Evolutionary conservation across 83 land plant genomes (phyloP).

Genomic region (Diphasiastrum complanatum): DNA sequence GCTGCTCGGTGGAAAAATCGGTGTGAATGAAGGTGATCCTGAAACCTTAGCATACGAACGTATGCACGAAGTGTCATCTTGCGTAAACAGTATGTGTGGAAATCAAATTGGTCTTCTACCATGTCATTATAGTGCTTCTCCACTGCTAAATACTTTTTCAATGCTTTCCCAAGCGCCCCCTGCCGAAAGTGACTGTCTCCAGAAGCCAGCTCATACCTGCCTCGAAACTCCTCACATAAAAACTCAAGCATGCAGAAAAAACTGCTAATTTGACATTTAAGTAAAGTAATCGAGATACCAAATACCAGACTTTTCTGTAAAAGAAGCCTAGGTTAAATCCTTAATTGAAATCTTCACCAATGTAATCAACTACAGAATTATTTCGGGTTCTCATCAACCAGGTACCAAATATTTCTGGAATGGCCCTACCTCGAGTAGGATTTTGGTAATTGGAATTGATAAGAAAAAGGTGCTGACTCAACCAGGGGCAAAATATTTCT

Average conservation of each 20-base stretch:
- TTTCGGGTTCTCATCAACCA: too few species aligned
- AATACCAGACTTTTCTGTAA: too few species aligned
- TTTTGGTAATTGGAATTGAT: too few species aligned
- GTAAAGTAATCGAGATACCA: too few species aligned
- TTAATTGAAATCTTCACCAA: too few species aligned
- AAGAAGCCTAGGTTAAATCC: too few species aligned
- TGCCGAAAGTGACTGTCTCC: slow-evolving; percentile 93
- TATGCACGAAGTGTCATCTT: slow-evolving; percentile 98
- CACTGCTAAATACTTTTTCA: slow-evolving; percentile 92
- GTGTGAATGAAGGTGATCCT: slow-evolving; percentile 86
- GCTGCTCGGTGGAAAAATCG: slow-evolving; percentile 89
- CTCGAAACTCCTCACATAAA: not conserved
- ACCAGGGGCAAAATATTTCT: too few species aligned
- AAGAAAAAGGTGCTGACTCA: too few species aligned
- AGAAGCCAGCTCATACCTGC: slow-evolving; percentile 95
- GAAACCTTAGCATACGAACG: slow-evolving; percentile 86
- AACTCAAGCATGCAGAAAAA: not conserved
- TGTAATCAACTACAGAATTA: too few species aligned
- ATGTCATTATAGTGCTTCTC: slow-evolving; percentile 98
- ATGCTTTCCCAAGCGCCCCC: slow-evolving; percentile 87
- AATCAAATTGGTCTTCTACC: slow-evolving; percentile 97
- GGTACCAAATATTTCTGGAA: too few species aligned
- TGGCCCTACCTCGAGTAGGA: too few species aligned
- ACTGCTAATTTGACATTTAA: too few species aligned
- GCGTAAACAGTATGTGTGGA: slow-evolving; percentile 92